These are phyloP conservation scores for Articulospora tetracladia DNA, from an alignment of 495 filamentous ascomycete species.

Conservation along the genomic window DNA sequence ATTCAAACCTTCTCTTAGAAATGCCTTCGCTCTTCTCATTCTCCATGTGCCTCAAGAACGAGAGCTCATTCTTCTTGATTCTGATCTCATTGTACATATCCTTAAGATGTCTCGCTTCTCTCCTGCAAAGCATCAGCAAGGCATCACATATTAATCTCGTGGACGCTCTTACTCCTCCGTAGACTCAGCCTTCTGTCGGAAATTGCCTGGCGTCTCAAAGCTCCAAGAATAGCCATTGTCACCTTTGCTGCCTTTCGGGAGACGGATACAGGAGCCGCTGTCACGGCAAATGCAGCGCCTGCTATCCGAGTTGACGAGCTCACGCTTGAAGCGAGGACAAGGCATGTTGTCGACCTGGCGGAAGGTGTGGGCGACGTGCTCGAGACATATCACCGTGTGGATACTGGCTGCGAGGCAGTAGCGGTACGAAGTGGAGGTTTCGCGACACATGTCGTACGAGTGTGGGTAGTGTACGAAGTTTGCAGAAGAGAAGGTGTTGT, in stretches of 20 bases:
- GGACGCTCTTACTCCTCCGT: neutral
- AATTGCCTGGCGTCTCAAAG: neutral
- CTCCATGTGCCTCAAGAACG: neutral
- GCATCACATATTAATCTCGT: neutral
- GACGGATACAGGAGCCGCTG: neutral
- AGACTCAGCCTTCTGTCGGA: neutral
- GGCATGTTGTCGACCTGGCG: slow-evolving; percentile 5
- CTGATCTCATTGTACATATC: neutral
- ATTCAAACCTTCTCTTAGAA: neutral
- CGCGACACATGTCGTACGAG: slow-evolving; percentile 5
- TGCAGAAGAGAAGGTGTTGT: neutral
- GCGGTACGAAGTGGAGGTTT: neutral
- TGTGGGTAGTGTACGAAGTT: neutral
- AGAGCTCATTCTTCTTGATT: neutral
- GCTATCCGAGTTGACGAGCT: neutral
- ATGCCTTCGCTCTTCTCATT: neutral
- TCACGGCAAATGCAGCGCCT: neutral
- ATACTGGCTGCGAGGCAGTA: neutral
- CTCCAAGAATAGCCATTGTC: neutral
- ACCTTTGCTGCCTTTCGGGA: neutral
- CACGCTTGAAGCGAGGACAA: neutral
- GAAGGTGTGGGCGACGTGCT: slow-evolving; percentile 2
- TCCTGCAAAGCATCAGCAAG: neutral
- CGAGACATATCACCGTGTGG: neutral
- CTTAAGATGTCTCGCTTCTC: neutral